A percentile compares a stretch with the other conserved stretches of the same genome.
Conservation (phyloP, 108 stramenopile species). For the Cyclostephanos tholiformis region DNA sequence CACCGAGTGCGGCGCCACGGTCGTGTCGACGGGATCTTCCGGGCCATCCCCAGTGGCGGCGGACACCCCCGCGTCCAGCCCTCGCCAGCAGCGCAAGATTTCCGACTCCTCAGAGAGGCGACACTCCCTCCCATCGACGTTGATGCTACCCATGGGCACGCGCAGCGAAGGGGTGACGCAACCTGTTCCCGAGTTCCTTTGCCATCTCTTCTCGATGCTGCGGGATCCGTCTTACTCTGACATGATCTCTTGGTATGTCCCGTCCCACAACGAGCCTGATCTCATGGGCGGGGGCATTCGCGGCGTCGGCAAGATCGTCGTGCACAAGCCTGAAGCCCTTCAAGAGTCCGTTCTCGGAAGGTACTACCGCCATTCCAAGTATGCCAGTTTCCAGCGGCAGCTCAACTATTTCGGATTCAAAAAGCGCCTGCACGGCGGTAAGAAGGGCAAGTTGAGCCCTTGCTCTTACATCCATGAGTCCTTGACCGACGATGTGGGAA, state of each 20-base stretch:
- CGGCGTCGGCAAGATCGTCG: conserved; percentile 61
- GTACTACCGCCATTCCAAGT: conserved; percentile 56
- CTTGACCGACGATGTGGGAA: conserved; percentile 29
- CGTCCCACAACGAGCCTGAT: conserved; percentile 29
- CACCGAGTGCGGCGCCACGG: conserved; percentile 5
- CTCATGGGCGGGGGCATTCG: conserved; percentile 28
- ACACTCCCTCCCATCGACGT: conserved; percentile 4
- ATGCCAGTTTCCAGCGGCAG: conserved; percentile 49
- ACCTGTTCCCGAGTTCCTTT: conserved; percentile 49
- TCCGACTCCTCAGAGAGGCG: neutral
- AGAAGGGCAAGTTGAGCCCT: conserved; percentile 56
- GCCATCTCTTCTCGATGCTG: conserved; percentile 52
- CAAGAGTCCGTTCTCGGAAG: conserved; percentile 38
- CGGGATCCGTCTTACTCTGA: conserved; percentile 33
- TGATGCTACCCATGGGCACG: neutral
- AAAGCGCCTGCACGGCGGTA: conserved; percentile 41
- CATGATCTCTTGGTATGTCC: conserved; percentile 44
- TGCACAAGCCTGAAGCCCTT: conserved; percentile 68
- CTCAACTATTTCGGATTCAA: conserved; percentile 56
- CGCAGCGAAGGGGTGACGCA: conserved; percentile 17
- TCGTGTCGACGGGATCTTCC: conserved; percentile 17
- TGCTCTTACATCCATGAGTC: conserved; percentile 55
- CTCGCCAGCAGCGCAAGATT: neutral
- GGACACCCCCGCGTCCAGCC: neutral
- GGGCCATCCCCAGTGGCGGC: neutral